These are phyloP conservation scores for Phytophthora sansomeana DNA, from an alignment of 352 stramenopile genomes.

Conservation along the genomic window DNA sequence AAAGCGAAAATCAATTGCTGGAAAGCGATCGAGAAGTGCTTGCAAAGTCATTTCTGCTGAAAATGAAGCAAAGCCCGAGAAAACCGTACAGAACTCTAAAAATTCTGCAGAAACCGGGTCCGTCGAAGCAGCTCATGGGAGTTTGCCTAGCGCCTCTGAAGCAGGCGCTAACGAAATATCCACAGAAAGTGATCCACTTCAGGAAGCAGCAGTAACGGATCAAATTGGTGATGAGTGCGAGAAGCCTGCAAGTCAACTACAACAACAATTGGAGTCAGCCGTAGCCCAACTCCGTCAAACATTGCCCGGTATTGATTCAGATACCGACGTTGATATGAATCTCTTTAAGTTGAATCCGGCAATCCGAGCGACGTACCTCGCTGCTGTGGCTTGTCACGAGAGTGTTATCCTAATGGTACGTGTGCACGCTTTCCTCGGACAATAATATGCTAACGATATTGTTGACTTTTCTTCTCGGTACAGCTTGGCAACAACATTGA, in stretches of 20 bases:
- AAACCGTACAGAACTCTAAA: not conserved
- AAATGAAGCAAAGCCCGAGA: not conserved
- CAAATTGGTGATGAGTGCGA: slow-evolving; percentile 24
- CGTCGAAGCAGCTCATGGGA: slow-evolving; percentile 11
- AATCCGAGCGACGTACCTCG: slow-evolving; percentile 49
- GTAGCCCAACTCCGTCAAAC: slow-evolving; percentile 31
- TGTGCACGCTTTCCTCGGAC: not conserved
- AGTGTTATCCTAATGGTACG: slow-evolving; percentile 48
- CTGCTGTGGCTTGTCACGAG: slow-evolving; percentile 48
- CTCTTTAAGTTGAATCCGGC: slow-evolving; percentile 21
- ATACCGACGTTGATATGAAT: not conserved
- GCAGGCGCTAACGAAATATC: not conserved
- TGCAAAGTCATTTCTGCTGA: slow-evolving; percentile 1
- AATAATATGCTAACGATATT: not conserved
- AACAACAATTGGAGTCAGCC: slow-evolving; percentile 34
- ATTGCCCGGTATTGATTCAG: slow-evolving; percentile 31
- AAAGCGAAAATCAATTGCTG: slow-evolving; percentile 2
- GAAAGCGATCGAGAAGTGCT: slow-evolving; percentile 15
- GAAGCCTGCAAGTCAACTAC: slow-evolving; percentile 25
- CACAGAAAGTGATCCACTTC: not conserved
- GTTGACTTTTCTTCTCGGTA: not conserved
- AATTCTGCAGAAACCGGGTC: slow-evolving; percentile 6
- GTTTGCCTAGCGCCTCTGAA: slow-evolving; percentile 12
- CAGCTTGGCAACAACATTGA: slow-evolving; percentile 42
- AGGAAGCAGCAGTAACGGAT: not conserved